Conservation (phyloP, 1,284 basidiomycete species). For the Trichosporon sp. region DNA sequence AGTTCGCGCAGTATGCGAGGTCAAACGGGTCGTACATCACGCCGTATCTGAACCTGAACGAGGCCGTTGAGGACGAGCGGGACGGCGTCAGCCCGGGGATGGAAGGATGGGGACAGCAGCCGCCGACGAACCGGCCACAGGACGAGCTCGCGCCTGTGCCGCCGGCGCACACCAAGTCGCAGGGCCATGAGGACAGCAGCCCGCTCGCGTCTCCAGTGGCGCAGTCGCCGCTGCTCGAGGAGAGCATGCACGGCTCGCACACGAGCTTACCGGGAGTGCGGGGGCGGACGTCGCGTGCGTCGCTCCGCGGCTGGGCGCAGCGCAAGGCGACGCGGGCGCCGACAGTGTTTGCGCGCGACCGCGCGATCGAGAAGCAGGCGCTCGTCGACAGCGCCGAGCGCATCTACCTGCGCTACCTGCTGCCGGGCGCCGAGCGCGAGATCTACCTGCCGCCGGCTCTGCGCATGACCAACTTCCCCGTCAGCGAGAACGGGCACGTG, state of each 20-base stretch:
- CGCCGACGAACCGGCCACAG: background rate
- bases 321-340: slow-evolving; percentile 56
- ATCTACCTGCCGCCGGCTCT: slow-evolving; percentile 77
- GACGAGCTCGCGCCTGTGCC: background rate
- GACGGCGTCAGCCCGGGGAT: background rate
- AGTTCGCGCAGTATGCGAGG: slow-evolving; percentile 84
- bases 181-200: background rate
- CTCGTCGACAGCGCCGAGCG: slow-evolving; percentile 89
- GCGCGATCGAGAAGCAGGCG: slow-evolving; percentile 83
- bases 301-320: slow-evolving; percentile 7
- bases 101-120: background rate
- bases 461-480: slow-evolving; percentile 50
- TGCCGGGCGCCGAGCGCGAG: slow-evolving; percentile 63
- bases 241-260: slow-evolving; percentile 9
- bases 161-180: background rate
- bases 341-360: slow-evolving; percentile 80
- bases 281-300: background rate
- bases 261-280: background rate
- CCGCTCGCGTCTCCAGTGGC: background rate
- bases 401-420: slow-evolving; percentile 88
- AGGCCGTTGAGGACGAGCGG: background rate
- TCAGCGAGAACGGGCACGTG: slow-evolving; percentile 62
- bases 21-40: slow-evolving; percentile 60
- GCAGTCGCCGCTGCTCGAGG: slow-evolving; percentile 7
- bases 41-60: slow-evolving; percentile 54